Evolutionary conservation across 768 basidiomycete species (phyloP), one percentile per base, ranked within the genome.

Genomic region (Russula dissimulans): DNA sequence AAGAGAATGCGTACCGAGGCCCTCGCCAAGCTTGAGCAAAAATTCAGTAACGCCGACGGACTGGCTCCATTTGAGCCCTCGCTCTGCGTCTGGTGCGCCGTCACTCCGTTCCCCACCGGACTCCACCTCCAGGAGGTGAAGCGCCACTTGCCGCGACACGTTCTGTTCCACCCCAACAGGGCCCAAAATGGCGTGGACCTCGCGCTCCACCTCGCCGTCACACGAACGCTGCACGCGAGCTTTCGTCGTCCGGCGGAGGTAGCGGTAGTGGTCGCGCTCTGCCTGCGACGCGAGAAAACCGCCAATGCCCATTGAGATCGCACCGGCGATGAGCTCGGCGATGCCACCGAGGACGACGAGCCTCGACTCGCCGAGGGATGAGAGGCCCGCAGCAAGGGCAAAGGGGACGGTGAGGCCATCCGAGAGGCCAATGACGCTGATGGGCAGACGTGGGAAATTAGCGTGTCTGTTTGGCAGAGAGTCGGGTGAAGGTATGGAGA

Each of bases 301-400:
- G 55, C 97, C 97, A 43, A 99, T 89, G 62, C 97, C 97, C 95
- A 99, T 99, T 2, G 90, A 93, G 48, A 98, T 90, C 12, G 95
- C 91, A 6, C 97, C 97, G 1, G 95, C 92, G 59, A 95, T 91
- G 65, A 99, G 86, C 71, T 99, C 97, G 1, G 97, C 95, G 39
- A 97, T 75, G 15, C 97, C 97, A 56, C 93, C 95, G 32, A 95
- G 81, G 51, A 95, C 87, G 63, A 99, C 97, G n/a, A 97, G 80
- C 56, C 80, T 84, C 7, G 91, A 93, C 60, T 89, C 85, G 49
- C 95, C 95, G 42, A 97, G 79, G 11, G 93, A 87, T 11, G 90
- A 89, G 29, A 95, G 80, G 57, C 93, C 93, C 5, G 93, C 93
- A 3, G 93, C 83, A 42, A 95, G 76, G 9, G 93, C 93, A 69